phyloP scores from a whole-genome alignment of 1,284 basidiomycete species.

The Hemileia vastatrix region DNA sequence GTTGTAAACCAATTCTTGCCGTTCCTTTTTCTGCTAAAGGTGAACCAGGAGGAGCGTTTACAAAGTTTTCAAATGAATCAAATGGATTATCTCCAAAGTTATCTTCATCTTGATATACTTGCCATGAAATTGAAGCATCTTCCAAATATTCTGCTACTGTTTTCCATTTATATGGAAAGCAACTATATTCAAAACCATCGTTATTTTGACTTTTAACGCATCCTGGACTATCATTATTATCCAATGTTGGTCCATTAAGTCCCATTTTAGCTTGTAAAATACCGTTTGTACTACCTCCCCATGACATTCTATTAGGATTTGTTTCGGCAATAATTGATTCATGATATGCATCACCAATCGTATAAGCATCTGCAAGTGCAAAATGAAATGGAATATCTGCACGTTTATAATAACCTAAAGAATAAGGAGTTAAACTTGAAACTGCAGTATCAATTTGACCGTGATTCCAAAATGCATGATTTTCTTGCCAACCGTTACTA shows the following conservation, averaged over 20 bases:
- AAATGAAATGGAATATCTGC: slow-evolving; percentile 34
- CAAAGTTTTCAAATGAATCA: background rate
- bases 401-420: slow-evolving; percentile 32
- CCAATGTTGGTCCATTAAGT: too few species aligned
- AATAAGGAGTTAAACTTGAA: slow-evolving; percentile 36
- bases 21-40: slow-evolving; percentile 25
- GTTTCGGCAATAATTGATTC: slow-evolving; percentile 34
- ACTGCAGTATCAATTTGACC: too few species aligned
- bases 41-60: slow-evolving; percentile 2
- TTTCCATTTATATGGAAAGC: slow-evolving; percentile 32
- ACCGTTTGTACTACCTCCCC: too few species aligned
- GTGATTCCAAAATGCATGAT: too few species aligned
- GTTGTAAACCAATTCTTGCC: slow-evolving; percentile 27
- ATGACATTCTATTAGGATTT: slow-evolving; percentile 32
- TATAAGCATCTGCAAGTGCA: slow-evolving; percentile 33
- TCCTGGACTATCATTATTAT: too few species aligned
- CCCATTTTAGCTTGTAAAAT: too few species aligned
- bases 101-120: slow-evolving; percentile 30
- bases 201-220: too few species aligned
- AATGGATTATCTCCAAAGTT: slow-evolving; percentile 32
- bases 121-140: slow-evolving; percentile 30
- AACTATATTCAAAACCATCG: too few species aligned
- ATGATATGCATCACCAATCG: slow-evolving; percentile 32
- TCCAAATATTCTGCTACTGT: slow-evolving; percentile 34
- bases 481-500: slow-evolving; percentile 31